Conservation (phyloP, 2,329 filamentous ascomycete genomes). For the Fusarium miscanthi region DNA sequence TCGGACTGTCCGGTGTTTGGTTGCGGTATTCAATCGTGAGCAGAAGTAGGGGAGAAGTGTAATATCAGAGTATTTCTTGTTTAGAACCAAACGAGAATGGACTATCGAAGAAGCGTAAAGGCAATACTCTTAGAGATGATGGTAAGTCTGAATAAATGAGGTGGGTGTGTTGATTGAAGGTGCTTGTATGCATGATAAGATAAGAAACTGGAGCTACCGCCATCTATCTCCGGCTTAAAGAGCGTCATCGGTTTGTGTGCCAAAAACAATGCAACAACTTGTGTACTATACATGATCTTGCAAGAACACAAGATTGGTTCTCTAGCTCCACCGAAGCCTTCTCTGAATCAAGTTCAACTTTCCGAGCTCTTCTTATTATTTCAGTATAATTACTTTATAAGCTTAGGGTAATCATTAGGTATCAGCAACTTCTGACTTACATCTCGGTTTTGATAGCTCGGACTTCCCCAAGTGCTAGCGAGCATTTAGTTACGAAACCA, state of each 20-base stretch:
- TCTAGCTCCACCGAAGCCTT: neutral
- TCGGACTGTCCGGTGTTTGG: constrained; percentile 20
- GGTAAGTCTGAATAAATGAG: constrained; percentile 7
- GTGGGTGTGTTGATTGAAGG: constrained; percentile 37
- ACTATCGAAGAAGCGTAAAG: neutral
- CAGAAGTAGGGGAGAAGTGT: neutral
- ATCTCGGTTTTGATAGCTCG: neutral
- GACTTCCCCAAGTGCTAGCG: neutral
- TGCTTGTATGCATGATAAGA: constrained; percentile 41
- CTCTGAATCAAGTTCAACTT: neutral
- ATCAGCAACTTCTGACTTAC: neutral
- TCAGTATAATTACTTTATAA: neutral
- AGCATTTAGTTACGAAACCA: neutral
- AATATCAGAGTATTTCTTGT: neutral
- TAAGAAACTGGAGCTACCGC: constrained; percentile 36
- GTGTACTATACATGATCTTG: neutral
- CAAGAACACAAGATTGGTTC: neutral
- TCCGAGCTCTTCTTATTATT: neutral
- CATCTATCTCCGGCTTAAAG: constrained; percentile 17
- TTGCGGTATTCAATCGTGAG: constrained; percentile 4
- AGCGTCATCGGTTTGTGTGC: constrained; percentile 18
- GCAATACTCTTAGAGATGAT: neutral
- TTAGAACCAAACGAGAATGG: neutral
- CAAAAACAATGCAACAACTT: neutral
- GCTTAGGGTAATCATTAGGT: neutral